phyloP scores from a whole-genome alignment of 257 asterid species.

The Knoxia roxburghii region DNA sequence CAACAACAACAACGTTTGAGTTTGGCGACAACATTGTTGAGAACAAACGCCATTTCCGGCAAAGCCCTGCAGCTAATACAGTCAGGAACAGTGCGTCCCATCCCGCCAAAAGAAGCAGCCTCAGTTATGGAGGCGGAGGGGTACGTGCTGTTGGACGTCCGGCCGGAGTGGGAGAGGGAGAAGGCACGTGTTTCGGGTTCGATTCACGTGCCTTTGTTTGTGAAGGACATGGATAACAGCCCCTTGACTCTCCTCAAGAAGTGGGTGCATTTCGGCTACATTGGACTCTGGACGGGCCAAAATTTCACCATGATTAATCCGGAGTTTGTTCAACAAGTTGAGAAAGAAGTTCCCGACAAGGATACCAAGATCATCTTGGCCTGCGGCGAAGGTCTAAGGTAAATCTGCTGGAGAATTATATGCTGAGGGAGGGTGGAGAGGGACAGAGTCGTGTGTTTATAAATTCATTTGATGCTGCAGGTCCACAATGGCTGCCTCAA shows the following conservation, averaged over 20 bases:
- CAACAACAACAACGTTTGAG: slow-evolving; percentile 14
- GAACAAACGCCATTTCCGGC: slow-evolving; percentile 41
- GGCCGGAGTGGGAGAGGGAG: slow-evolving; percentile 86
- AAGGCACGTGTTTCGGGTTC: slow-evolving; percentile 83
- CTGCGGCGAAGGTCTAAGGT: slow-evolving; percentile 94
- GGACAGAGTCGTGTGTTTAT: too few relatives aligned
- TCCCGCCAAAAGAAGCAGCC: slow-evolving; percentile 70
- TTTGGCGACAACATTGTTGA: slow-evolving; percentile 18
- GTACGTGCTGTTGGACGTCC: slow-evolving; percentile 68
- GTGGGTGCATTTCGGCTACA: slow-evolving; percentile 95
- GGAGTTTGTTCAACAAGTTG: slow-evolving; percentile 50
- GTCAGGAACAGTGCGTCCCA: slow-evolving; percentile 65
- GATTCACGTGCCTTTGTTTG: slow-evolving; percentile 75
- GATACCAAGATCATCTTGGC: slow-evolving; percentile 73
- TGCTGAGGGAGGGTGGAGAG: too few relatives aligned
- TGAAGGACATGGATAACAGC: slow-evolving; percentile 71
- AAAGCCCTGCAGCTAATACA: slow-evolving; percentile 63
- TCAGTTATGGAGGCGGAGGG: slow-evolving; percentile 56
- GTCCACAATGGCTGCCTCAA: slow-evolving; percentile 65
- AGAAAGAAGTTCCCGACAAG: slow-evolving; percentile 51
- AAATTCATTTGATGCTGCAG: too few relatives aligned
- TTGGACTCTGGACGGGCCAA: slow-evolving; percentile 95
- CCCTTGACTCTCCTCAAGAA: slow-evolving; percentile 70
- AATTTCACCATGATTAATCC: slow-evolving; percentile 68
- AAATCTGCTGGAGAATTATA: too few relatives aligned